Evolutionary conservation across 495 filamentous ascomycete species (phyloP), one percentile per base, ranked within the genome.

Genomic region (Thermothielavioides terrestris): DNA sequence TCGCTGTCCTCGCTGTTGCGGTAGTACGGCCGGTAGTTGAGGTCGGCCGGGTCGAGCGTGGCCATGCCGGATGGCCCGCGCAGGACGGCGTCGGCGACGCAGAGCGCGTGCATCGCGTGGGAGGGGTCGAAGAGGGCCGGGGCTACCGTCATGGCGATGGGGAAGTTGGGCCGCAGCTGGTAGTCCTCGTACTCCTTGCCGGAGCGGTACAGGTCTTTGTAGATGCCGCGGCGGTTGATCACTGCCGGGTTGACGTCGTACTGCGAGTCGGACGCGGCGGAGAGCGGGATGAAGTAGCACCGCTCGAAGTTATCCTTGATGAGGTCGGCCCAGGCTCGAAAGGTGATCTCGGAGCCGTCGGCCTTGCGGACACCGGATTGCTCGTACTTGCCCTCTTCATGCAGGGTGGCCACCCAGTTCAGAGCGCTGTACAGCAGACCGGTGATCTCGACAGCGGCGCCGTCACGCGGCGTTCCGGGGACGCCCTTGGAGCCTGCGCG

Each of bases 151-250:
- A 99, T 97, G 57, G 92, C 88, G 50, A 99, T 91, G 22, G 89
- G 79, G 73, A 92, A 97, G 66, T 99, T 97, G 49, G 84, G 74
- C 10, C 92, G 86, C 27, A 99, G 80, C 63, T 97, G 94, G 61
- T 99, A 99, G 68, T 99, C 94, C 60, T 96, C 89, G 58, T 90
- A 94, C 54, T 92, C 88, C 65, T 95, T 95, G 40, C 89, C 88
- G 37, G 86, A 89, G 40, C 77, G 80, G 72, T 91, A 95, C 6
- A 97, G 74, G 65, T 99, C 94, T 69, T 97, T 99, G 74, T 97
- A 99, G 64, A 99, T 92, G 46, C 92, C 94, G 20, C 90, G 81
- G 34, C 92, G 84, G 66, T 89, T 88, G 67, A 96, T 70, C 37
- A 94, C 72, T 6, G 68, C 71, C 10, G 85, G 36, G 67, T 96